Evolutionary conservation across 2,329 filamentous ascomycete species (phyloP).

Genomic region (Celoporthe dispersa): DNA sequence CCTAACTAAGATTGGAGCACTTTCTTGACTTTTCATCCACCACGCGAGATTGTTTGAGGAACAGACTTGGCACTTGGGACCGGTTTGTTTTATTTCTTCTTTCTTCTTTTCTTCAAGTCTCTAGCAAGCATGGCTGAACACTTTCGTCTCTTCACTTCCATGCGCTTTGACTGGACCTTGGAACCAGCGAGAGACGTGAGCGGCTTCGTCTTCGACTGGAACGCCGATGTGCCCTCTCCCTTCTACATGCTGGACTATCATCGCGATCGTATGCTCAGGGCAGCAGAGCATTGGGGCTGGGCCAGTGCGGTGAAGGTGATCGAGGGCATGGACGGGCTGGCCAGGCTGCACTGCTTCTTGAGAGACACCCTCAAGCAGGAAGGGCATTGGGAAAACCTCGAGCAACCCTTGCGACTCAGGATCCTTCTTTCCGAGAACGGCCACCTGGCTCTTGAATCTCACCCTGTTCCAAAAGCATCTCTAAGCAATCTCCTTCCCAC

Average conservation of each 20-base stretch:
- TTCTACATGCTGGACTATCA: conserved; percentile 84
- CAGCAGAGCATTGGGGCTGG: conserved; percentile 63
- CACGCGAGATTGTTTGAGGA: not conserved
- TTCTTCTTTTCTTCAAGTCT: too few relatives aligned
- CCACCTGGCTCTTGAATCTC: conserved; percentile 47
- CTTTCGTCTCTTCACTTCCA: conserved; percentile 71
- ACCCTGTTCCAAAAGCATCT: conserved; percentile 43
- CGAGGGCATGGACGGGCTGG: conserved; percentile 51
- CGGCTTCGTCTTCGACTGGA: conserved; percentile 54
- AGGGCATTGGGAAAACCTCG: conserved; percentile 32
- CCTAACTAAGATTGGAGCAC: not conserved
- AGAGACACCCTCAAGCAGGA: conserved; percentile 29
- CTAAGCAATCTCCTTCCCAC: conserved; percentile 62
- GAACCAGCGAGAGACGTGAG: conserved; percentile 44
- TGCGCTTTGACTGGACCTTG: conserved; percentile 71
- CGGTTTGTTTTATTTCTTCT: not conserved
- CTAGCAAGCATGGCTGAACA: conserved; percentile 41
- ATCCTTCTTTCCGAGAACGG: conserved; percentile 59
- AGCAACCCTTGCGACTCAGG: conserved; percentile 53
- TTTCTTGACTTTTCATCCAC: not conserved
- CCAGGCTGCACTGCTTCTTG: conserved; percentile 47
- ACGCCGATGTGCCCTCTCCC: conserved; percentile 57
- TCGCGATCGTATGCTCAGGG: conserved; percentile 74
- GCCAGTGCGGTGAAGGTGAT: conserved; percentile 48
- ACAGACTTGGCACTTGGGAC: not conserved